A percentile compares a stretch with the other conserved stretches of the same genome.
phyloP scores from a whole-genome alignment of 352 stramenopile species.

The Thalassiosira livingstoniorum region DNA sequence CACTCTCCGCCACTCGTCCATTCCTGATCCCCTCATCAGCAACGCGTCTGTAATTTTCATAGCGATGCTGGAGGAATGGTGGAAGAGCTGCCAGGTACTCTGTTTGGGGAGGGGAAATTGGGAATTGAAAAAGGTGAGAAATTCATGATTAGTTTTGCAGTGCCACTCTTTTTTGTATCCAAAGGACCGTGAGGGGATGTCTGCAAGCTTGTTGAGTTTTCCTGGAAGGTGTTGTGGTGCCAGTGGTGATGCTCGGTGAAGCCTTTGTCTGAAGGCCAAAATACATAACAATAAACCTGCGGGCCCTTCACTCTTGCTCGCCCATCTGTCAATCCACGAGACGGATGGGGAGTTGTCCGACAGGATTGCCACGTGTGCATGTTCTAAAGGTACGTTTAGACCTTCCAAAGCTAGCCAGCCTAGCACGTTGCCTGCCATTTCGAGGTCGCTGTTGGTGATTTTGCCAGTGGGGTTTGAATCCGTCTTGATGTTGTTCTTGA shows the following conservation, averaged over 20 bases:
- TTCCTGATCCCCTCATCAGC: constrained; percentile 22
- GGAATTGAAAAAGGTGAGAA: constrained; percentile 34
- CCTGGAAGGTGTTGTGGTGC: constrained; percentile 34
- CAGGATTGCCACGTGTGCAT: constrained; percentile 19
- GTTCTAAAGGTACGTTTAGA: not conserved
- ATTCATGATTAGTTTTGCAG: constrained; percentile 12
- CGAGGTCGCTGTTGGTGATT: constrained; percentile 56
- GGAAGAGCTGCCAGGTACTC: constrained; percentile 38
- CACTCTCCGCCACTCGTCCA: constrained; percentile 35
- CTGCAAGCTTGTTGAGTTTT: constrained; percentile 17
- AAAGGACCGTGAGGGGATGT: constrained; percentile 43
- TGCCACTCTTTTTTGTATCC: constrained; percentile 32
- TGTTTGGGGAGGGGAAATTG: constrained; percentile 33
- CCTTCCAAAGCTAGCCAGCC: constrained; percentile 41
- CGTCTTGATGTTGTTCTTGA: constrained; percentile 1
- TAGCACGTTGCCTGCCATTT: constrained; percentile 37
- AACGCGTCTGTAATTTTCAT: constrained; percentile 26
- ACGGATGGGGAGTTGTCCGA: constrained; percentile 42
- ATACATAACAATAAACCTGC: constrained; percentile 10
- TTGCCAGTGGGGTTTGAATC: not conserved
- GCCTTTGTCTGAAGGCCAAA: not conserved
- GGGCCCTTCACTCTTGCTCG: not conserved
- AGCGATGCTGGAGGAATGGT: not conserved
- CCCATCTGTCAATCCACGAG: constrained; percentile 6
- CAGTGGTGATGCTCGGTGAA: constrained; percentile 14